A percentile compares a stretch with the other conserved stretches of the same genome.
Evolutionary conservation across 2,329 filamentous ascomycete genomes (phyloP).

Genomic region (Thielaviopsis punctulata): DNA sequence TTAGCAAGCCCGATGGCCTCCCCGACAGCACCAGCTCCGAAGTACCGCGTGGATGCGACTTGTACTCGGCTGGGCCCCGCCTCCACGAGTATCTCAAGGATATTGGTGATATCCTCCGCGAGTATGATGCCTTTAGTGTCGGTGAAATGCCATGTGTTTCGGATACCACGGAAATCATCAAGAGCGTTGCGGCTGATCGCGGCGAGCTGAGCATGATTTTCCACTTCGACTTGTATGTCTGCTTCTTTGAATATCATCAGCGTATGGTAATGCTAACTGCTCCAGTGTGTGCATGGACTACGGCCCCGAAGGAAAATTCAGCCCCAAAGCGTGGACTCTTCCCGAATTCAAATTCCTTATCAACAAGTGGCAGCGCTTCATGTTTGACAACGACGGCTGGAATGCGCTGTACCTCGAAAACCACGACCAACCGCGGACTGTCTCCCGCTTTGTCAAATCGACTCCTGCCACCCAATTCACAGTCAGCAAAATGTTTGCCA

Average conservation of each 20-base stretch:
- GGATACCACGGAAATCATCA: constrained; percentile 26
- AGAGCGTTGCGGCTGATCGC: constrained; percentile 34
- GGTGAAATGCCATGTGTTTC: constrained; percentile 32
- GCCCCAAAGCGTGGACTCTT: constrained; percentile 26
- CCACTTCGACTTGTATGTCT: constrained; percentile 42
- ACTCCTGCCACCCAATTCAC: constrained; percentile 29
- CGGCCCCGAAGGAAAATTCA: constrained; percentile 27
- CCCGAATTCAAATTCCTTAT: constrained; percentile 34
- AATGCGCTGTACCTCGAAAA: constrained; percentile 50
- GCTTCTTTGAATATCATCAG: not conserved
- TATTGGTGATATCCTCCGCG: constrained; percentile 25
- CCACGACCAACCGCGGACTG: constrained; percentile 45
- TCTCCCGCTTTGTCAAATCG: constrained; percentile 37
- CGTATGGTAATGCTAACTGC: constrained; percentile 11
- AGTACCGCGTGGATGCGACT: constrained; percentile 21
- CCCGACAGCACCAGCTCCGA: constrained; percentile 24
- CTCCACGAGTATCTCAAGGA: constrained; percentile 30
- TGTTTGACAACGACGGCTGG: constrained; percentile 44
- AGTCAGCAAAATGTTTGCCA: constrained; percentile 42
- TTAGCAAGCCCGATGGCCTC: constrained; percentile 42
- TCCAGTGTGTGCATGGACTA: constrained; percentile 29
- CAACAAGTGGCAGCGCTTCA: constrained; percentile 40
- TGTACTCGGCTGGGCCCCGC: constrained; percentile 36
- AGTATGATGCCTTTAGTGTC: constrained; percentile 34
- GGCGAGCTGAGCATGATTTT: constrained; percentile 56